Percentiles rank a stretch among this genome's conserved stretches.
Evolutionary conservation across 2,329 filamentous ascomycete species (phyloP).

Genomic region (Zopfia rhizophila): DNA sequence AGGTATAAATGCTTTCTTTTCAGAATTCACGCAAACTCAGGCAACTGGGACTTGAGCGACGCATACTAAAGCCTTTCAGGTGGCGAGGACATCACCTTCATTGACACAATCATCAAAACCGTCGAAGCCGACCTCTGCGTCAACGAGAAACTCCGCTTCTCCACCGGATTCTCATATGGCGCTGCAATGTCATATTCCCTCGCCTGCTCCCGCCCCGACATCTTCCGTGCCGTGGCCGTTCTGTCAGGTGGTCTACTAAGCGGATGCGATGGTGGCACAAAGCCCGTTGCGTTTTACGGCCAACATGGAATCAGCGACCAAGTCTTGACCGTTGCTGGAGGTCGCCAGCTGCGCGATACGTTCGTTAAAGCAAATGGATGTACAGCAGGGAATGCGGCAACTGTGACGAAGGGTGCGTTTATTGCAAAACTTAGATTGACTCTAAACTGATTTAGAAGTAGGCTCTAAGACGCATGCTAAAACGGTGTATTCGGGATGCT

Average conservation of each 20-base stretch:
- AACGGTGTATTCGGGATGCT: conserved; percentile 31
- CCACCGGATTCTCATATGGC: conserved; percentile 57
- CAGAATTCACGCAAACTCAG: too few relatives aligned
- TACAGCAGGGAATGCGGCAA: conserved; percentile 16
- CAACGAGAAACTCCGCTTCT: conserved; percentile 53
- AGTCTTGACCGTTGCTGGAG: conserved; percentile 46
- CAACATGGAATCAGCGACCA: conserved; percentile 51
- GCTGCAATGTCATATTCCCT: conserved; percentile 55
- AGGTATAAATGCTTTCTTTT: too few relatives aligned
- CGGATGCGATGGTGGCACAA: conserved; percentile 39
- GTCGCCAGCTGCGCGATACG: conserved; percentile 47
- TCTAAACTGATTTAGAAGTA: too few relatives aligned
- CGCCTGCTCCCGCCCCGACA: conserved; percentile 53
- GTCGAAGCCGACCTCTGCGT: conserved; percentile 54
- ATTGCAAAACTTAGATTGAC: too few relatives aligned
- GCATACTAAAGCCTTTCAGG: too few relatives aligned
- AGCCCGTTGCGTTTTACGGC: conserved; percentile 52
- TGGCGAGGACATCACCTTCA: conserved; percentile 54
- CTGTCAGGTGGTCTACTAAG: conserved; percentile 20
- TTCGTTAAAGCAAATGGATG: conserved; percentile 52
- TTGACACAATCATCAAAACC: conserved; percentile 50
- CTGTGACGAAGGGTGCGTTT: conserved; percentile 33
- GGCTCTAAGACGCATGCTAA: conserved; percentile 13
- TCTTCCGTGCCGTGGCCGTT: conserved; percentile 52
- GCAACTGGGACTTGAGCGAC: too few relatives aligned